Evolutionary conservation across 768 basidiomycete genomes (phyloP).

Genomic region (Tricholoma furcatifolium): DNA sequence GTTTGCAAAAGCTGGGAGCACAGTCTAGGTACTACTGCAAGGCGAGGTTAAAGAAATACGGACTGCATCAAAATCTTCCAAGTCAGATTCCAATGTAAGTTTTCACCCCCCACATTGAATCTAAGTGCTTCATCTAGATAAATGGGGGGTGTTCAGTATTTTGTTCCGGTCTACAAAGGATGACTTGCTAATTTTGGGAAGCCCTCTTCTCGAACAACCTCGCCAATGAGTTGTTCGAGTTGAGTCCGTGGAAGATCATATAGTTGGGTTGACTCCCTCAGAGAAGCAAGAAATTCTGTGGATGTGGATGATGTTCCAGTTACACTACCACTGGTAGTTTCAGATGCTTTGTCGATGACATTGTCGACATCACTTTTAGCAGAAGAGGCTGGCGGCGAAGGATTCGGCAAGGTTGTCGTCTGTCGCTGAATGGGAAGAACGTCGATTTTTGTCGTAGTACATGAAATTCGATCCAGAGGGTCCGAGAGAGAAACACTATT

Average conservation of each 20-base stretch:
- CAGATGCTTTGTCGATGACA: neutral
- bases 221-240: slow-evolving; percentile 57
- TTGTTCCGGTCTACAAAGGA: neutral
- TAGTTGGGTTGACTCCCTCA: slow-evolving; percentile 46
- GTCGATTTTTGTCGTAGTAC: neutral
- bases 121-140: slow-evolving; percentile 49
- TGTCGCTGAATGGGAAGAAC: slow-evolving; percentile 11
- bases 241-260: slow-evolving; percentile 50
- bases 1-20: too few species aligned
- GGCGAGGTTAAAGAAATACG: too few species aligned
- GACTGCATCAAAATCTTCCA: neutral
- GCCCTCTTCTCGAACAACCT: slow-evolving; percentile 72
- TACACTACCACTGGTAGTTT: neutral
- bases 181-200: slow-evolving; percentile 69
- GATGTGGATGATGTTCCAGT: slow-evolving; percentile 8
- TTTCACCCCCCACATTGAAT: slow-evolving; percentile 53
- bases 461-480: neutral
- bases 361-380: slow-evolving; percentile 1
- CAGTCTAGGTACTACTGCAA: too few species aligned
- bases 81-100: slow-evolving; percentile 28
- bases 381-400: slow-evolving; percentile 15
- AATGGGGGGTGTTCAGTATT: neutral
- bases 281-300: slow-evolving; percentile 31
- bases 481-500: neutral
- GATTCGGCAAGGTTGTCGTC: slow-evolving; percentile 5